Evolutionary conservation across 2,329 filamentous ascomycete genomes (phyloP), one percentile per base, ranked within the genome.

Genomic region (Diplodia scrobiculata): DNA sequence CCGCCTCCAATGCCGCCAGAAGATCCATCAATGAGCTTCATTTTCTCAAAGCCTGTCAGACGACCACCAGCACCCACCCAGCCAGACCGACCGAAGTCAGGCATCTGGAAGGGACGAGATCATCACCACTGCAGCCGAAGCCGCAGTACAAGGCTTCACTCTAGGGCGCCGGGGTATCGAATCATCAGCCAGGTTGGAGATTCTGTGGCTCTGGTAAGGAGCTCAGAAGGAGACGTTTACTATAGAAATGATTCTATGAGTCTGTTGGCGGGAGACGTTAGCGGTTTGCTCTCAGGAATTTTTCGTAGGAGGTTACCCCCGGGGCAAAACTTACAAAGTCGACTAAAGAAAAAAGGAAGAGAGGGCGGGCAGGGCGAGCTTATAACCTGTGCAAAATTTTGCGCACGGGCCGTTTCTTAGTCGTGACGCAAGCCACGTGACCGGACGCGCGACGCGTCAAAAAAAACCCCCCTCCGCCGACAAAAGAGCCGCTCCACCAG

Each of bases 201-300:
- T 83, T 92, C 89, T 94, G 90, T 92, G 87, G 91, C 92, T 96
- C 85, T 84, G 90, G 86, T 92, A 86, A 87, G 87, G 87, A 94
- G 89, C 88, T 91, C 89, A 95, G 91, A 91, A 88, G 85, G 84
- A 86, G 90, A 92, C 88, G 88, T 91, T 85, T 89, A 93, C 92
- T 97, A 92, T 93, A 96, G 90, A 96, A 96, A 91, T 91, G 91
- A 94, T 94, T 93, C 91, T 92, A 73, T 76, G 72, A 73, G 60
- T 63, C 45, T 45, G 36, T 41, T 32, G 14, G 38, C 9, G 6
- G 29, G 64, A 32, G 27, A 53, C 25, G 27, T 29, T 53, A 29
- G 51, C 27, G 17, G 14, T 27, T 9, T 41, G 53, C 25, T 58
- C 38, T 21, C 52, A 54, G 14, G 17, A 10, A 36, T 10, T 11